These are phyloP conservation scores for Aspergillus sp. DNA, from an alignment of 2,329 filamentous ascomycete genomes.

Conservation along the genomic window DNA sequence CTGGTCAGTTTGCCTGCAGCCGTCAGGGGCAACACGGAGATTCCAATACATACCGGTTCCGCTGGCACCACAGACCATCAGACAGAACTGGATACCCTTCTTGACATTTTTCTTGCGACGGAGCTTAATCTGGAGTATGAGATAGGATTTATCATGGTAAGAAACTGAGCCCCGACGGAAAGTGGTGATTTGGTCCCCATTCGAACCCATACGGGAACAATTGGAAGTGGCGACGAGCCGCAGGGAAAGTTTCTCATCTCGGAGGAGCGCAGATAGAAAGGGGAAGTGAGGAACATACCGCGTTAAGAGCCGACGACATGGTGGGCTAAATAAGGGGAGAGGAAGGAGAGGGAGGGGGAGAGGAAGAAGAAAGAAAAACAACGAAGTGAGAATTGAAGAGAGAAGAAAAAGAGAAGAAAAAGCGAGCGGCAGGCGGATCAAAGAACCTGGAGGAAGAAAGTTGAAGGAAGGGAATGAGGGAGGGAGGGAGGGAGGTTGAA, in stretches of 20 bases:
- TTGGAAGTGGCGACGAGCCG: slow-evolving; percentile 18
- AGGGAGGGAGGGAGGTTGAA: background rate
- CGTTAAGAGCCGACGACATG: slow-evolving; percentile 56
- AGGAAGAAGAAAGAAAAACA: slow-evolving; percentile 20
- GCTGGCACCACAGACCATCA: slow-evolving; percentile 99
- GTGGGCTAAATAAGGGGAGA: slow-evolving; percentile 32
- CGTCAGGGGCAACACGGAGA: slow-evolving; percentile 1
- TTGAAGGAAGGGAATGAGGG: slow-evolving; percentile 9
- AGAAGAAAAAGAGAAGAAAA: slow-evolving; percentile 19
- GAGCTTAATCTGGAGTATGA: slow-evolving; percentile 73
- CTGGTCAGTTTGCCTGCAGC: slow-evolving; percentile 14
- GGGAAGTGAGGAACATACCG: slow-evolving; percentile 46
- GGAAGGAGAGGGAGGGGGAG: slow-evolving; percentile 22
- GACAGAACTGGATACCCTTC: slow-evolving; percentile 99
- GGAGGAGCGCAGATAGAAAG: slow-evolving; percentile 21
- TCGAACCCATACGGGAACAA: slow-evolving; percentile 9
- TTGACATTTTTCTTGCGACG: slow-evolving; percentile 99
- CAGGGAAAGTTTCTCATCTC: slow-evolving; percentile 13
- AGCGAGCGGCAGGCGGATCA: slow-evolving; percentile 20
- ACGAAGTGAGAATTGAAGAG: slow-evolving; percentile 16
- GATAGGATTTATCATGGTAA: slow-evolving; percentile 11
- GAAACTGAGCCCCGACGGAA: background rate
- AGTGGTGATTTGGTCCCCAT: background rate
- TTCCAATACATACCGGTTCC: slow-evolving; percentile 75
- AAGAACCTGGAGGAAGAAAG: slow-evolving; percentile 10